Percentiles rank a stretch among this genome's conserved stretches.
Conservation (phyloP, 2,329 filamentous ascomycete species). For the Aureobasidium melanogenum region DNA sequence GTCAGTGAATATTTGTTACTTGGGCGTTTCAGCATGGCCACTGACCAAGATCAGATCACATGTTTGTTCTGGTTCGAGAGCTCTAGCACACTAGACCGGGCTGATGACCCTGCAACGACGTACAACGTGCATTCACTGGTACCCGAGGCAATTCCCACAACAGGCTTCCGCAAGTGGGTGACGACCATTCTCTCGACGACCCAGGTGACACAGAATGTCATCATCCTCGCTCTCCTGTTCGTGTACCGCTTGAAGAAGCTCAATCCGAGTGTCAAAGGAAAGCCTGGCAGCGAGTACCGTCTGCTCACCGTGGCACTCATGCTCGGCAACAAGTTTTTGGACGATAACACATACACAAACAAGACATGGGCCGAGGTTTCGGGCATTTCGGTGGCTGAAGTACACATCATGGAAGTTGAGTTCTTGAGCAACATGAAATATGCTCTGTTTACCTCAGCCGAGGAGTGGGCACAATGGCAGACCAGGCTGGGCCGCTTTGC, state of each 20-base stretch:
- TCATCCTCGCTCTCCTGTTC: constrained; percentile 81
- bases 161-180: constrained; percentile 89
- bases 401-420: constrained; percentile 99
- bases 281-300: constrained; percentile 86
- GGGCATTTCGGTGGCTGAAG: constrained; percentile 84
- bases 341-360: constrained; percentile 99
- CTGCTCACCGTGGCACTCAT: constrained; percentile 90
- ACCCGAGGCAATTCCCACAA: constrained; percentile 63
- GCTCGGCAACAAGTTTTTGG: constrained; percentile 96
- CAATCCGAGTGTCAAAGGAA: constrained; percentile 82
- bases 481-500: constrained; percentile 72
- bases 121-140: constrained; percentile 46
- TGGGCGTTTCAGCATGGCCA: constrained; percentile 14
- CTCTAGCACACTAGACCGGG: constrained; percentile 65
- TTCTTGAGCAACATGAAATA: constrained; percentile 98
- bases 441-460: constrained; percentile 75
- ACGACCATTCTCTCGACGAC: constrained; percentile 84
- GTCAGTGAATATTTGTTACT: constrained; percentile 36
- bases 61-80: constrained; percentile 98
- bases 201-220: constrained; percentile 92
- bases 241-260: constrained; percentile 87
- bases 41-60: constrained; percentile 56
- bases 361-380: constrained; percentile 99
- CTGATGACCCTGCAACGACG: constrained; percentile 45
- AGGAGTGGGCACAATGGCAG: constrained; percentile 84